Base-by-base conservation (phyloP, 805 yeast species). In the Candida sakaeoensis region DNA sequence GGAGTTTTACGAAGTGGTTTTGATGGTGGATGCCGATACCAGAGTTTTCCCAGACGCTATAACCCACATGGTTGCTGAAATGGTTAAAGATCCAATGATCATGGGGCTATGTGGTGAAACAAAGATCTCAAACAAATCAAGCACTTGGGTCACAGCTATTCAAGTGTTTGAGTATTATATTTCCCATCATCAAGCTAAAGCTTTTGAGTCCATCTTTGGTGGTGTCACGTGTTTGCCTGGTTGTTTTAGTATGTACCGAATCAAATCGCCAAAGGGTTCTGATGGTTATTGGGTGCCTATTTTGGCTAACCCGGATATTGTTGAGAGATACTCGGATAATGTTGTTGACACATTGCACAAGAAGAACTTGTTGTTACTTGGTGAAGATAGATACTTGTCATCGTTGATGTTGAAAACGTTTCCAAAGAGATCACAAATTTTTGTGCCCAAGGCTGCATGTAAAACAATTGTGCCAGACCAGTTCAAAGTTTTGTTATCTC, bases 61-160 rank as follows among this genome's bases (percentile, higher is more conserved):
- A 47, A 85, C 93, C 6, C 96, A 90, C 55, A 86, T 89, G 96
- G 72, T 76, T 47, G 95, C 95, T 1, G 86, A 85, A 52, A 80
- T 89, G 86, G 89, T 86, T 16, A 82, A 77, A 52, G 91, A 89
- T 56, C 95, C 95, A 0, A 70, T 68, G 46, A 72, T 89, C 41
- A 89, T 89, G 95, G 97, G 96, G 2, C 68, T 89, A 32, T 89
- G 97, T 71, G 97, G 97, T 36, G 97, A 89, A 58, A 89, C 97
- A 0, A 88, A 86, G 60, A 89, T 89, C 51, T 77, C 95, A 4
- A 89, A 89, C 60, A 89, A 89, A 58, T 58, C 73, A 2, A 80
- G 77, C 44, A 77, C 89, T 10, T 89, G 96, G 95, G 95, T 88
- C 12, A 86, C 96, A 1, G 84, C 86, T 27, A 89, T 89, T 54